A percentile compares a stretch with the other conserved stretches of the same genome.
phyloP scores from a whole-genome alignment of 441 rosid species.

The Pelargonium cotyledonis region DNA sequence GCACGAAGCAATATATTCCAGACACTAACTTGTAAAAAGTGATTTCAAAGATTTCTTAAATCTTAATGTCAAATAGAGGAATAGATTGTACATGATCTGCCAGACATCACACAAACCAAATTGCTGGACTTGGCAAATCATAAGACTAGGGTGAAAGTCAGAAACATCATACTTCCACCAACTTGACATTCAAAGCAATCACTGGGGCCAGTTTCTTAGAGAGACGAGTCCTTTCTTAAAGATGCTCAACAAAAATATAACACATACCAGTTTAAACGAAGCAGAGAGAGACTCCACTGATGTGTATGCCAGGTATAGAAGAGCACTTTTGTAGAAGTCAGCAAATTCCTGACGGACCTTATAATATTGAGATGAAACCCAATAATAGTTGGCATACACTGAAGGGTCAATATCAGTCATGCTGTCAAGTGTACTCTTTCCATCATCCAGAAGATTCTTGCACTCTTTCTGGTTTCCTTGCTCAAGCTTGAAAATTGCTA shows the following conservation, averaged over 20 bases:
- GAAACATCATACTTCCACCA: too few relatives aligned
- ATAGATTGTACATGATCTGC: too few relatives aligned
- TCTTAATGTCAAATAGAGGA: too few relatives aligned
- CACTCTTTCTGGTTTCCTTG: slow-evolving; percentile 78
- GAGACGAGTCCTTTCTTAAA: too few relatives aligned
- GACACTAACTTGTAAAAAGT: too few relatives aligned
- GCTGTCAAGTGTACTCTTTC: slow-evolving; percentile 71
- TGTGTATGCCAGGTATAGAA: slow-evolving; percentile 90
- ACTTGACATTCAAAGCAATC: too few relatives aligned
- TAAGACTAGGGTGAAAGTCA: too few relatives aligned
- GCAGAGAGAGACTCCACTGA: slow-evolving; percentile 90
- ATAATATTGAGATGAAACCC: slow-evolving; percentile 88
- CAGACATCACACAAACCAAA: too few relatives aligned
- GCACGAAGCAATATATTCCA: too few relatives aligned
- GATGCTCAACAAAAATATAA: background rate
- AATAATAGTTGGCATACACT: slow-evolving; percentile 81
- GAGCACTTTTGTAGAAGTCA: slow-evolving; percentile 82
- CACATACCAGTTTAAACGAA: slow-evolving; percentile 81
- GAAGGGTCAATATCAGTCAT: slow-evolving; percentile 99
- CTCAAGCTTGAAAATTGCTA: slow-evolving; percentile 78
- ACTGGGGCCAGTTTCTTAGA: too few relatives aligned
- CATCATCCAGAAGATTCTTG: slow-evolving; percentile 86
- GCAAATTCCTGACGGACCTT: slow-evolving; percentile 81
- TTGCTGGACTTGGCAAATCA: too few relatives aligned
- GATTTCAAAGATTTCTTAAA: too few relatives aligned